A percentile compares a stretch with the other conserved stretches of the same genome.
These are phyloP conservation scores for Exophiala bonariae DNA, from an alignment of 2,329 filamentous ascomycete species.

Conservation along the genomic window DNA sequence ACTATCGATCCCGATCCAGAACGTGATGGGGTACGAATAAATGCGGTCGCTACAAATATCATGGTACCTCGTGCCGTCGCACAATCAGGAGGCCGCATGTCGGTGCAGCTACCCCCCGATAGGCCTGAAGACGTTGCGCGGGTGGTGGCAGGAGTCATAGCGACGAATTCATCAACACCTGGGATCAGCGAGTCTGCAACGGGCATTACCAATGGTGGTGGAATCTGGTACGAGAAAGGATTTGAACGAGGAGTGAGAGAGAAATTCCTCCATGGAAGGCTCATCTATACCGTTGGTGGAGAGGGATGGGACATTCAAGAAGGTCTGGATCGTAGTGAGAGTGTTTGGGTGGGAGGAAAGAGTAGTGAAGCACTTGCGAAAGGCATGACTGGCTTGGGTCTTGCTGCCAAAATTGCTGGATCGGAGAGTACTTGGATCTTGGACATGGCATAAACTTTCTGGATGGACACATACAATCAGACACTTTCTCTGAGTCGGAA, in stretches of 20 bases:
- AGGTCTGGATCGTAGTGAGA: constrained; percentile 41
- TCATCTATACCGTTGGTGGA: constrained; percentile 45
- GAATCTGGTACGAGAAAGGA: constrained; percentile 23
- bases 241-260: constrained; percentile 19
- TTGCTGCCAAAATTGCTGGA: constrained; percentile 1
- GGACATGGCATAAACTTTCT: constrained; percentile 13
- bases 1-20: constrained; percentile 18
- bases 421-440: constrained; percentile 19
- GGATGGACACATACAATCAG: neutral
- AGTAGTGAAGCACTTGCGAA: constrained; percentile 16
- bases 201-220: constrained; percentile 12
- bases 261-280: constrained; percentile 37
- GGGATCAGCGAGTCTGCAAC: constrained; percentile 5
- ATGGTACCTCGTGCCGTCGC: constrained; percentile 40
- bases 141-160: constrained; percentile 20
- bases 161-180: constrained; percentile 12
- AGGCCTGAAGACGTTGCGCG: constrained; percentile 40
- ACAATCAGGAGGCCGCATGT: constrained; percentile 38
- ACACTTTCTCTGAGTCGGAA: no score
- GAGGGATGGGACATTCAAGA: constrained; percentile 47
- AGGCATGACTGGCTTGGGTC: constrained; percentile 7
- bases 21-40: constrained; percentile 40
- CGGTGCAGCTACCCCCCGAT: constrained; percentile 42
- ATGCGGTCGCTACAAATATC: constrained; percentile 48
- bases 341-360: constrained; percentile 45